Evolutionary conservation across 306 rosid genomes (phyloP), one percentile per base, ranked within the genome.

Genomic region (Fragaria ananassa): DNA sequence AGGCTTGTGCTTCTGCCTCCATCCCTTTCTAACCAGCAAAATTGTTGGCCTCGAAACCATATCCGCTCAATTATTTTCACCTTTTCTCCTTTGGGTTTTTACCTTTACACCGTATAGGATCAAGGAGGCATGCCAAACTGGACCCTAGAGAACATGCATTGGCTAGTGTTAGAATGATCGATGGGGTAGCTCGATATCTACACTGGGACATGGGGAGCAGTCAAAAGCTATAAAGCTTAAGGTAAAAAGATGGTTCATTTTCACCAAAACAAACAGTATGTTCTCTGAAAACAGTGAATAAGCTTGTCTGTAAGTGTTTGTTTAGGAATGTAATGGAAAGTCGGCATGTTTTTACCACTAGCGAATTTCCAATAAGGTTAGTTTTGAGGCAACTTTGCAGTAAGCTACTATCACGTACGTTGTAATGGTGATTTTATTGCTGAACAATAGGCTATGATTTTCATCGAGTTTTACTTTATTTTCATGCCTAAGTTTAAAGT

Each of bases 21-120:
- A 58, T 29, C 60, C 58, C 70, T 44, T 44, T 74, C 78, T 31
- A 10, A 61, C 25, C 47, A 60, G 9, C 45, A 60, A 44, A 62
- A 44, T 61, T 74, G 34, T 60, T 74, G 70, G 27, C 78, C 78
- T 74, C 69, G 78, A 60, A 45, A 60, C 4, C 34, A 74, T 15
- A 42, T 63, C 44, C 69, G 68, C 31, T 74, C 21, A 60, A 74
- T 74, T 74, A 74, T 45, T 74, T 74, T 61, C 56, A 61, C 70
- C 35, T 61, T 60, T 61, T 4, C 17, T 41, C n/a, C 13, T 27
- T 44, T 23, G 39, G 56, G 68, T 50, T 9, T 73, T 58, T 4
- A 42, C 77, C 68, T 25, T 73, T 57, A 23, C 7, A 58, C 58
- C 1, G 5, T 29, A 42, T 1, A 41, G 44, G 15, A 15, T 60